Conservation (phyloP, 2,329 filamentous ascomycete genomes). For the Exophiala xenobiotica region DNA sequence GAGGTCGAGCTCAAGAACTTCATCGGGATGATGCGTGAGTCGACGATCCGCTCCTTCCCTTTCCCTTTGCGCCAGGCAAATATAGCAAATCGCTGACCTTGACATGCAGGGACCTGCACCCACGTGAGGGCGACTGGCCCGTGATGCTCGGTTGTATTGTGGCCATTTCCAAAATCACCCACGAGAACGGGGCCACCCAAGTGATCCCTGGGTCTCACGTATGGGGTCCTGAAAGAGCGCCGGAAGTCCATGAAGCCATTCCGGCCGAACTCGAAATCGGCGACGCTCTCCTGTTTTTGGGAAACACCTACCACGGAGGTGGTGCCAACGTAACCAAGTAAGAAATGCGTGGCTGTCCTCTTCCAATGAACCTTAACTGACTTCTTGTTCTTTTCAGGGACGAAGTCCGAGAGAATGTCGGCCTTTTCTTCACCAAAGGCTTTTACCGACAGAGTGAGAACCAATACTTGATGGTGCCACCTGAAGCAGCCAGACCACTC, state of each 20-base stretch:
- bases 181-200: constrained; percentile 34
- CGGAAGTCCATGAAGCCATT: constrained; percentile 21
- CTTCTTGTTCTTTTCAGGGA: not conserved
- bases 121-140: constrained; percentile 36
- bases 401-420: constrained; percentile 8
- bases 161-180: constrained; percentile 31
- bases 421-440: constrained; percentile 7
- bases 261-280: constrained; percentile 37
- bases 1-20: constrained; percentile 24
- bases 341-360: constrained; percentile 2
- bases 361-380: constrained; percentile 4
- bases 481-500: constrained; percentile 20
- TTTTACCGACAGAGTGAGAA: constrained; percentile 26
- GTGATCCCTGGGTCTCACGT: constrained; percentile 34
- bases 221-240: constrained; percentile 22
- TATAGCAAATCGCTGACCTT: constrained; percentile 36
- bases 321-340: constrained; percentile 30
- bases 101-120: constrained; percentile 33
- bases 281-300: constrained; percentile 39
- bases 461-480: constrained; percentile 29
- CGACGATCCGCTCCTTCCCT: no score
- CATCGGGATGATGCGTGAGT: constrained; percentile 31
- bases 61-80: no score
- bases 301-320: constrained; percentile 37
- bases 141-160: constrained; percentile 40